A percentile compares a stretch with the other conserved stretches of the same genome.
Evolutionary conservation across 2,329 filamentous ascomycete genomes (phyloP).

Genomic region (Ophiostoma sp.): DNA sequence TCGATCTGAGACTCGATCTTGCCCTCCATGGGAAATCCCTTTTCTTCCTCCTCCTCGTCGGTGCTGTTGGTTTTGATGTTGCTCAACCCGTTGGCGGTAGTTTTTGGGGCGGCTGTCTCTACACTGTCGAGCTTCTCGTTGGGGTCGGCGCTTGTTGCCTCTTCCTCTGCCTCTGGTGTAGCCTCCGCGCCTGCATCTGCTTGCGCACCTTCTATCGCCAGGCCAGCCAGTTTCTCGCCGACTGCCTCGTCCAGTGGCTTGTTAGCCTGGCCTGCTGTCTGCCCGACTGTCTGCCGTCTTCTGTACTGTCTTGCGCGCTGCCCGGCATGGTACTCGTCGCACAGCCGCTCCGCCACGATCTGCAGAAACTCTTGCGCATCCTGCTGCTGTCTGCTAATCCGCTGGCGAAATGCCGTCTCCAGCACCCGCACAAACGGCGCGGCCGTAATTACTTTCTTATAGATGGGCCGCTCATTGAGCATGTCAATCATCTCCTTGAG

Average conservation of each 20-base stretch:
- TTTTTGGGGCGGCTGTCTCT: not conserved
- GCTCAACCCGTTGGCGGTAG: not conserved
- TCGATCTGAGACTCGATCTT: constrained; percentile 91
- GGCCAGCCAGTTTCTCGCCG: constrained; percentile 24
- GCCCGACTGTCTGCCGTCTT: constrained; percentile 34
- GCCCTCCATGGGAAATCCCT: constrained; percentile 87
- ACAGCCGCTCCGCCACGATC: constrained; percentile 83
- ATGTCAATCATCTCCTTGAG: constrained; percentile 89
- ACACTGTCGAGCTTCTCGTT: not conserved
- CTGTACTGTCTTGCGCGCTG: constrained; percentile 63
- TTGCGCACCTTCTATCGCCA: not conserved
- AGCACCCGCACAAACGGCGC: constrained; percentile 76
- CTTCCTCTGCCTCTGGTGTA: not conserved
- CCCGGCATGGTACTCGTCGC: constrained; percentile 90
- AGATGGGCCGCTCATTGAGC: constrained; percentile 87
- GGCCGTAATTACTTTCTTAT: constrained; percentile 88
- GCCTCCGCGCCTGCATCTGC: constrained; percentile 5
- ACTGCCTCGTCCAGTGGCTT: constrained; percentile 16
- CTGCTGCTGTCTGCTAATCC: constrained; percentile 91
- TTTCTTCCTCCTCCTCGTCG: constrained; percentile 47
- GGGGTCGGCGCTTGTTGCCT: not conserved
- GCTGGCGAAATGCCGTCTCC: constrained; percentile 79
- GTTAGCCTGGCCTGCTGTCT: constrained; percentile 26
- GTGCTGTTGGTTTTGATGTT: constrained; percentile 23
- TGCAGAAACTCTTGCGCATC: constrained; percentile 97